phyloP scores from a whole-genome alignment of 163 green algal species.

The Coccomyxa subellipsoidea region DNA sequence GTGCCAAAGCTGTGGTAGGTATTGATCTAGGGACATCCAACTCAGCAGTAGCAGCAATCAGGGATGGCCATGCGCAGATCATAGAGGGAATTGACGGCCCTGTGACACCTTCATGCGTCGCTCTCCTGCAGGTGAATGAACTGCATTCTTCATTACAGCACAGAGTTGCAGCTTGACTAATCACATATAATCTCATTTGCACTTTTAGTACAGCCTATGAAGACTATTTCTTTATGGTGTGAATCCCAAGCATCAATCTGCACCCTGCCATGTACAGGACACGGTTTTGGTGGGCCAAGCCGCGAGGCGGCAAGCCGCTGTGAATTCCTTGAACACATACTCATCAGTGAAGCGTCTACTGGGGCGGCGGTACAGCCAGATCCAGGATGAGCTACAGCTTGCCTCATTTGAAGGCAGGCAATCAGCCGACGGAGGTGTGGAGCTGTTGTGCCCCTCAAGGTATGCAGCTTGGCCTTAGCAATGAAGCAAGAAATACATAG shows the following conservation, averaged over 20 bases:
- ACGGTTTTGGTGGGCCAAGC: background rate
- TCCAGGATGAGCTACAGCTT: background rate
- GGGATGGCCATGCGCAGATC: slow-evolving; percentile 30
- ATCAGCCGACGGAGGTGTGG: background rate
- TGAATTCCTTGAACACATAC: slow-evolving; percentile 48
- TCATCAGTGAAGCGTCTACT: slow-evolving; percentile 77
- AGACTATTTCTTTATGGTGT: too few species aligned
- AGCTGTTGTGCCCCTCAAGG: slow-evolving; percentile 1
- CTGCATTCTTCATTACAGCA: background rate
- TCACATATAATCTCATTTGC: too few species aligned
- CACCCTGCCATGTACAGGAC: background rate
- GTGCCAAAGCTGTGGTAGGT: slow-evolving; percentile 21
- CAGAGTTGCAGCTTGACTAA: too few species aligned
- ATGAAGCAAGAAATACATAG: too few species aligned
- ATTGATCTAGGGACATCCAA: slow-evolving; percentile 76
- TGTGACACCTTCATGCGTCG: slow-evolving; percentile 37
- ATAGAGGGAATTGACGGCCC: slow-evolving; percentile 25
- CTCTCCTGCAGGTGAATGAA: background rate
- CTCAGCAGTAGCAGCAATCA: slow-evolving; percentile 48
- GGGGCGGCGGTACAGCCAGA: slow-evolving; percentile 25
- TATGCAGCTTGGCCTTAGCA: background rate
- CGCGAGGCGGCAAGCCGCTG: background rate
- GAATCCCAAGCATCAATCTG: too few species aligned
- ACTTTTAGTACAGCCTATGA: too few species aligned
- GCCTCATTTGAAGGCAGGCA: background rate